phyloP scores from a whole-genome alignment of 164 flowering plant genomes.

The Chimonanthus salicifolius region DNA sequence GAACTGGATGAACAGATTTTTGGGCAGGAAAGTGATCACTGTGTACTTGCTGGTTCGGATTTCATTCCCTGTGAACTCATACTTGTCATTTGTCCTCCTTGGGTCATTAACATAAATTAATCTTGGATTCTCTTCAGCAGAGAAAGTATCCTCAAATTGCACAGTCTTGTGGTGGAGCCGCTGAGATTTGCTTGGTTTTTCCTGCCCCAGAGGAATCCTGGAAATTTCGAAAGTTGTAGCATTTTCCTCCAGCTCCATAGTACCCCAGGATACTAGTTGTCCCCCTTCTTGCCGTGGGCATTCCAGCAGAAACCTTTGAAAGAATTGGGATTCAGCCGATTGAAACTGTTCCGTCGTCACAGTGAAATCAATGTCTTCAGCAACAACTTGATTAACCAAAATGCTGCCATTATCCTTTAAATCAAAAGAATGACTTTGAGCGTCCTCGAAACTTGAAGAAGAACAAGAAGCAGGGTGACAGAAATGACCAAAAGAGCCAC shows the following conservation, averaged over 20 bases:
- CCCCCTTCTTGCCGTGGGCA: constrained; percentile 38
- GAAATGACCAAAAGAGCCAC: constrained; percentile 29
- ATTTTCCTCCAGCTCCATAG: constrained; percentile 47
- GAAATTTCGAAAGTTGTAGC: constrained; percentile 43
- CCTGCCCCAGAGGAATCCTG: constrained; percentile 33
- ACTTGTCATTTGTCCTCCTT: constrained; percentile 69
- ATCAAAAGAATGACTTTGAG: constrained; percentile 14
- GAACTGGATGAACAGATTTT: constrained; percentile 86
- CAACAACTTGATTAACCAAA: constrained; percentile 7
- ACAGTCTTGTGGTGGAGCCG: constrained; percentile 45
- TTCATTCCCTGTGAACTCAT: constrained; percentile 82
- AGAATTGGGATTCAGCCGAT: constrained; percentile 28
- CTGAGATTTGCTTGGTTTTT: constrained; percentile 41
- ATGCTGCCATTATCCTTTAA: constrained; percentile 17
- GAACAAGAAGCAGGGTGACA: constrained; percentile 26
- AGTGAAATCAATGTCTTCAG: constrained; percentile 10
- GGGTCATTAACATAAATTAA: constrained; percentile 74
- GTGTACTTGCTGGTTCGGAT: constrained; percentile 88
- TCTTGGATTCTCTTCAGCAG: constrained; percentile 48
- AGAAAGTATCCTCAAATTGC: constrained; percentile 46
- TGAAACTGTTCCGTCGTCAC: constrained; percentile 10
- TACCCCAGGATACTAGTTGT: constrained; percentile 53
- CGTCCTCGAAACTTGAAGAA: constrained; percentile 30
- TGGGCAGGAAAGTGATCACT: constrained; percentile 72
- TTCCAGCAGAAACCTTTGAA: constrained; percentile 30